Evolutionary conservation across 2,329 filamentous ascomycete species (phyloP).

Genomic region (Apiospora aurea): DNA sequence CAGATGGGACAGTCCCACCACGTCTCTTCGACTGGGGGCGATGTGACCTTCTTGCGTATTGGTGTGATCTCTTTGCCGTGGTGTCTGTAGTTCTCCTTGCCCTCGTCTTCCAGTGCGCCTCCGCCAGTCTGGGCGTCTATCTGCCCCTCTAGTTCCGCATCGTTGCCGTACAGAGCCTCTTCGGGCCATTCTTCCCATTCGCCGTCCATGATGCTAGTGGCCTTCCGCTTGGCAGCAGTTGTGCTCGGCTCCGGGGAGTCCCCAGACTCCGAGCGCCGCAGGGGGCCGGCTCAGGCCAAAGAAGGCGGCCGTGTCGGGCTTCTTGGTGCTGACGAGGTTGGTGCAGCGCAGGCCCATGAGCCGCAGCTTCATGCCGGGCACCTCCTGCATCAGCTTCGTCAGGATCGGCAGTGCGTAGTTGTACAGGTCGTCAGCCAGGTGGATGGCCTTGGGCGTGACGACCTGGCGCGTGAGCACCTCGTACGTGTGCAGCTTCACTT

Average conservation of each 20-base stretch:
- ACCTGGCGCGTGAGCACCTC: conserved; percentile 88
- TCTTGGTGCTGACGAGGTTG: conserved; percentile 85
- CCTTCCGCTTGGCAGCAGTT: conserved; percentile 45
- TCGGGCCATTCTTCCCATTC: conserved; percentile 75
- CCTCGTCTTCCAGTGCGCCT: conserved; percentile 40
- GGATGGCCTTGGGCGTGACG: conserved; percentile 75
- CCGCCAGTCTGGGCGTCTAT: conserved; percentile 2
- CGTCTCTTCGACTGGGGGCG: conserved; percentile 46
- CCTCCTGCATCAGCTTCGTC: conserved; percentile 81
- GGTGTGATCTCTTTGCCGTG: conserved; percentile 62
- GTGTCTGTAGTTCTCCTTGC: conserved; percentile 43
- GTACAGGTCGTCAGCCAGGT: conserved; percentile 81
- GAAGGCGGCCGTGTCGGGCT: conserved; percentile 77
- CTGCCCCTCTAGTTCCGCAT: conserved; percentile 10
- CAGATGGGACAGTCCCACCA: conserved; percentile 93
- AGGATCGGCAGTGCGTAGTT: conserved; percentile 83
- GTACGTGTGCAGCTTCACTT: conserved; percentile 93
- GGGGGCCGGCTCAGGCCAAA: conserved; percentile 66
- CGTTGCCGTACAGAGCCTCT: conserved; percentile 57
- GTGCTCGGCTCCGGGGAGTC: conserved; percentile 28
- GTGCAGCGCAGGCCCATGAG: conserved; percentile 91
- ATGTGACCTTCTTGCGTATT: conserved; percentile 47
- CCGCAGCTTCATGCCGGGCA: conserved; percentile 78
- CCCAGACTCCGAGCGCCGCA: conserved; percentile 37
- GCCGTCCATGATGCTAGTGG: conserved; percentile 44